These are phyloP conservation scores for Termitomyces sp. DNA, from an alignment of 768 basidiomycete species.

Conservation along the genomic window DNA sequence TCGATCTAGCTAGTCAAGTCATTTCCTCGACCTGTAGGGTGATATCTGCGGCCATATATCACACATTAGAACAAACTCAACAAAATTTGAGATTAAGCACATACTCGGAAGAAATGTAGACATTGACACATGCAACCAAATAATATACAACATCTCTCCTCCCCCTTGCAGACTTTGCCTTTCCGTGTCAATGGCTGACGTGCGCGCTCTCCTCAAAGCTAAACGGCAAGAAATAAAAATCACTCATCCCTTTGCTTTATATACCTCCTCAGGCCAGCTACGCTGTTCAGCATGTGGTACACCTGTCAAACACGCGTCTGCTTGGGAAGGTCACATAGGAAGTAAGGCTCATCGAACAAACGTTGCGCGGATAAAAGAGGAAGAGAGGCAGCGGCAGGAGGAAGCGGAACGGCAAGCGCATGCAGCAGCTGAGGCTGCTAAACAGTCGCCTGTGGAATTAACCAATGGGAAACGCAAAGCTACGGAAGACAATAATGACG, in stretches of 20 bases:
- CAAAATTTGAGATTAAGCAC: too few relatives aligned
- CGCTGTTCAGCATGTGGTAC: slow-evolving; percentile 62
- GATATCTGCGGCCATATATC: too few relatives aligned
- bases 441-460: slow-evolving; percentile 5
- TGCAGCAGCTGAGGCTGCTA: slow-evolving; percentile 17
- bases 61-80: too few relatives aligned
- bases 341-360: slow-evolving; percentile 74
- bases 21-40: too few relatives aligned
- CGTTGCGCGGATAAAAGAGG: slow-evolving; percentile 51
- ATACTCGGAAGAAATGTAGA: too few relatives aligned
- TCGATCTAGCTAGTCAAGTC: too few relatives aligned
- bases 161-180: not conserved
- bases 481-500: slow-evolving; percentile 8
- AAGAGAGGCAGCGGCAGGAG: slow-evolving; percentile 36
- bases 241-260: slow-evolving; percentile 67
- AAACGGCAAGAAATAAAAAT: slow-evolving; percentile 73
- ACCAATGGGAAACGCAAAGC: slow-evolving; percentile 24
- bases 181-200: slow-evolving; percentile 56
- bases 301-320: slow-evolving; percentile 65
- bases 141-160: not conserved
- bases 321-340: slow-evolving; percentile 85
- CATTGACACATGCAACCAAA: not conserved
- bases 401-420: slow-evolving; percentile 24
- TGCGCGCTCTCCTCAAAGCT: slow-evolving; percentile 76
- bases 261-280: slow-evolving; percentile 59